Conservation (phyloP, 441 rosid genomes). For the Erysimum cheiri region DNA sequence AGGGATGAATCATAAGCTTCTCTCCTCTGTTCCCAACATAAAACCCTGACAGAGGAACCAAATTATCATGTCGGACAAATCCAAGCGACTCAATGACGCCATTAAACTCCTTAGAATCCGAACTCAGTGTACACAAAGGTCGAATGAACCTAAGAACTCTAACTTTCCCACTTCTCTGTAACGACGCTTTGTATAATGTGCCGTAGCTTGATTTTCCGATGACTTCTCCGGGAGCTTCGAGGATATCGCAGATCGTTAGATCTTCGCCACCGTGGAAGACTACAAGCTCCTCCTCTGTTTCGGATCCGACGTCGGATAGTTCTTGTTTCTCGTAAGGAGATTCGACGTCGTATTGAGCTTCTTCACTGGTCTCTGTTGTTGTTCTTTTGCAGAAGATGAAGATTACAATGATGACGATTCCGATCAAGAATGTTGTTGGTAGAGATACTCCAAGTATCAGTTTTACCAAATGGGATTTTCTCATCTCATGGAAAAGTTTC, state of each 20-base stretch:
- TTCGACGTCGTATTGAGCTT: constrained; percentile 45
- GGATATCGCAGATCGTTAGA: constrained; percentile 71
- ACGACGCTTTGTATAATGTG: constrained; percentile 80
- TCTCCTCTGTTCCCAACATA: constrained; percentile 84
- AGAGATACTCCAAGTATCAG: constrained; percentile 58
- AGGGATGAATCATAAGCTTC: constrained; percentile 89
- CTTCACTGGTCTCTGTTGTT: constrained; percentile 9
- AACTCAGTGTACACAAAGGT: constrained; percentile 67
- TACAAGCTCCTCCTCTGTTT: constrained; percentile 58
- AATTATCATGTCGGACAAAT: constrained; percentile 64
- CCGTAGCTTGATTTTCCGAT: constrained; percentile 88
- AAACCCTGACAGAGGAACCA: constrained; percentile 87
- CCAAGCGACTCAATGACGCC: constrained; percentile 66
- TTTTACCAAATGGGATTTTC: constrained; percentile 53
- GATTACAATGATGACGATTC: constrained; percentile 40
- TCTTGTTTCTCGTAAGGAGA: constrained; percentile 36
- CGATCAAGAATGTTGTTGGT: constrained; percentile 50
- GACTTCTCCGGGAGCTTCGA: constrained; percentile 97
- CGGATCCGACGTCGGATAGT: constrained; percentile 25
- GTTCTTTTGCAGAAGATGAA: constrained; percentile 34
- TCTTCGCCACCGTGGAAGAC: constrained; percentile 72
- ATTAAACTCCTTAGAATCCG: constrained; percentile 50
- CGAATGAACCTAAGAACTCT: constrained; percentile 82
- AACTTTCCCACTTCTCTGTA: constrained; percentile 60
- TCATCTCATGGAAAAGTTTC: constrained; percentile 51